Percentiles rank a stretch among this genome's conserved stretches.
phyloP scores from a whole-genome alignment of 192 early-diverging fungal genomes.

The Podila verticillata region DNA sequence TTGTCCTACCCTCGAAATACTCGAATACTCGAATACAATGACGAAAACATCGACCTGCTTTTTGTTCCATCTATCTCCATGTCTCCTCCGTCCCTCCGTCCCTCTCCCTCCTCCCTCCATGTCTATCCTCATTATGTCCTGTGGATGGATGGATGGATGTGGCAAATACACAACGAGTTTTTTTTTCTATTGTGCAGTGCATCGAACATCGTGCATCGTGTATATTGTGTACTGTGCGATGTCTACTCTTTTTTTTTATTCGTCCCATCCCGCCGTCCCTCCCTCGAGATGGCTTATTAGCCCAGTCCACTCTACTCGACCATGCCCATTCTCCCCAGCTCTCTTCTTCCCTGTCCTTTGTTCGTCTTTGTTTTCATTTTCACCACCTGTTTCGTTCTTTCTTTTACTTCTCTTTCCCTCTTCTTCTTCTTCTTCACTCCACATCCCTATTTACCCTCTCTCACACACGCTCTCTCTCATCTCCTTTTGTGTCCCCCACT shows the following conservation, averaged over 20 bases:
- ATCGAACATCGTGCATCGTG: too few relatives aligned
- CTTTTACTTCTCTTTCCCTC: not conserved
- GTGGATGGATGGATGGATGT: too few relatives aligned
- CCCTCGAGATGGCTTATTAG: not conserved
- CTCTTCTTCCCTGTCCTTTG: not conserved
- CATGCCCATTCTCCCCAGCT: not conserved
- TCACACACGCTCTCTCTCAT: too few relatives aligned
- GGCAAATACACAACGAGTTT: not conserved
- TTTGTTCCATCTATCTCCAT: not conserved
- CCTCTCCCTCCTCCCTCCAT: not conserved
- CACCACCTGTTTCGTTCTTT: not conserved
- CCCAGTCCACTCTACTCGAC: not conserved
- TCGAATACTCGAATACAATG: too few relatives aligned
- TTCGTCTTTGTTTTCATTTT: not conserved
- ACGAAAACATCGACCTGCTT: not conserved
- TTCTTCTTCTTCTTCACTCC: not conserved
- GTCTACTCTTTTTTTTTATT: not conserved
- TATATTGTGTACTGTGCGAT: not conserved
- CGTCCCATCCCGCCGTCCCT: not conserved
- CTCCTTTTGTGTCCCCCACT: not conserved
- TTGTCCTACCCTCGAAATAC: too few relatives aligned
- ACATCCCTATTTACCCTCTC: not conserved
- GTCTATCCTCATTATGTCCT: too few relatives aligned
- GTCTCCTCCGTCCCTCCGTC: too few relatives aligned
- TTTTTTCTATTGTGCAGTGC: not conserved